Base-by-base conservation (phyloP, 2,329 filamentous ascomycete genomes). In the Colletotrichum sp. region DNA sequence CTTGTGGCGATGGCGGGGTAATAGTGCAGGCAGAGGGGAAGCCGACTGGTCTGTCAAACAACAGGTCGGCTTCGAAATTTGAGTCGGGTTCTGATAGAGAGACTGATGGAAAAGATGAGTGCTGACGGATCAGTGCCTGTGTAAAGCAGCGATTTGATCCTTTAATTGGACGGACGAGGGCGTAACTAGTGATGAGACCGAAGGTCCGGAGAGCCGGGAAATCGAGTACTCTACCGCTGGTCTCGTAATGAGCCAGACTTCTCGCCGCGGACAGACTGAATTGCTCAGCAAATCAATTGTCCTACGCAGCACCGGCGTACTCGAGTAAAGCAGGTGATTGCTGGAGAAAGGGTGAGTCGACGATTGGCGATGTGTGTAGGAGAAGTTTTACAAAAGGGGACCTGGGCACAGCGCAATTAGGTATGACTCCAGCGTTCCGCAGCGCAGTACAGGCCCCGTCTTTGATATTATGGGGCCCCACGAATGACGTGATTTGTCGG, bases 231-330 rank as follows among this genome's bases (percentile, higher is more conserved):
- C 69, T 77, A 77, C 77, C 77, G 77, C 77, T 78, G 77, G 77
- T 75, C 77, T 78, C 69, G 61, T 63, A 48, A 69, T 70, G 77
- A 78, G 77, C 77, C 77, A 78, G 77, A 77, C 77, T 77, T 77
- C 65, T 78, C 77, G 77, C 77, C 77, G 72, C 77, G 66, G 72
- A 76, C 72, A 75, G 71, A 75, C 59, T 76, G 76, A 77, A 66
- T 71, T 78, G 76, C 76, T 71, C 65, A 75, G 76, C 76, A 78
- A 76, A 16, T 77, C 76, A 71, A 75, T 70, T 65, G 68, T 74
- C 68, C 67, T 59, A 69, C 61, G 76, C 76, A 78, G 76, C 76
- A 78, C 76, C 76, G 76, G 76, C 74, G 76, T 78, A 78, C 76
- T 78, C 76, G 76, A 74, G 69, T 67, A 25, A 71, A 74, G 36